A percentile compares a stretch with the other conserved stretches of the same genome.
Evolutionary conservation across 139 green algal species (phyloP).

Genomic region (Chlorella sp.): DNA sequence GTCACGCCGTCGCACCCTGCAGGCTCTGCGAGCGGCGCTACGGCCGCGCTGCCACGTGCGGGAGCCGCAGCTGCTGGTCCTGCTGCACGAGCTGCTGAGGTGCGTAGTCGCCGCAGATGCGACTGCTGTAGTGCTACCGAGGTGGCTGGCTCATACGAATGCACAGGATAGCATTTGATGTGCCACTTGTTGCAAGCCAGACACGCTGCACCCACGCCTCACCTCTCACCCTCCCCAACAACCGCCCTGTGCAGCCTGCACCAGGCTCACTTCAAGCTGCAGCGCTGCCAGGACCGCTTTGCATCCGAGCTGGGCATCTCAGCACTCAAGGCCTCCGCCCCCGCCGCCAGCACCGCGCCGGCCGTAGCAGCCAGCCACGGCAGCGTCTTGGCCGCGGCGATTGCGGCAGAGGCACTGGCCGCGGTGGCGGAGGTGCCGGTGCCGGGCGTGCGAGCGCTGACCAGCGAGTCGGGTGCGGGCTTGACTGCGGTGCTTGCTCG

Average conservation of each 20-base stretch:
- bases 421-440: not conserved
- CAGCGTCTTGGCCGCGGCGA: not conserved
- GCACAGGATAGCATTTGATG: not conserved
- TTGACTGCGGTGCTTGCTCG: not conserved
- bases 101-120: not conserved
- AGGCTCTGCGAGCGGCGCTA: slow-evolving; percentile 11
- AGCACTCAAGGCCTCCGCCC: not conserved
- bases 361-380: not conserved
- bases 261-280: slow-evolving; percentile 30
- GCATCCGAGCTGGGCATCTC: not conserved
- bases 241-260: slow-evolving; percentile 4
- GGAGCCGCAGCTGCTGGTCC: slow-evolving; percentile 10
- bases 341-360: no score
- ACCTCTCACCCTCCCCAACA: not conserved
- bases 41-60: slow-evolving; percentile 10
- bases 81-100: slow-evolving; percentile 24
- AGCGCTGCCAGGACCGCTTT: slow-evolving; percentile 33
- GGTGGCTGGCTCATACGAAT: not conserved
- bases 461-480: slow-evolving; percentile 6
- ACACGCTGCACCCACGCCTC: not conserved
- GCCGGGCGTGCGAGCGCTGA: not conserved
- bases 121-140: not conserved
- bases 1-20: not conserved
- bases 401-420: not conserved
- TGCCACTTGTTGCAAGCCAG: no score